Conservation (phyloP, 352 stramenopile genomes). For the Phytophthora constricta region DNA sequence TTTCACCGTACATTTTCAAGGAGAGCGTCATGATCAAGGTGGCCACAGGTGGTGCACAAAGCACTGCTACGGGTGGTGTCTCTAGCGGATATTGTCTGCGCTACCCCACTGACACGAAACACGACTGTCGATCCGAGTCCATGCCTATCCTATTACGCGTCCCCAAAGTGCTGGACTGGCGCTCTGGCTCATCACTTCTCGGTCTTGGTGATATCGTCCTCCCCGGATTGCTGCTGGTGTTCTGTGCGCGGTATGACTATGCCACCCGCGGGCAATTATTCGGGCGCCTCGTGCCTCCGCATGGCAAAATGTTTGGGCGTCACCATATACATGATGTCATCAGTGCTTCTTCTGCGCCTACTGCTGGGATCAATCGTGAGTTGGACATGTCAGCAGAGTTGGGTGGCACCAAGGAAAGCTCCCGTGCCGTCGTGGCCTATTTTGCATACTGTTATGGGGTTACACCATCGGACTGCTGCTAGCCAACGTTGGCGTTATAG, state of each 20-base stretch:
- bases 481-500: conserved; percentile 94
- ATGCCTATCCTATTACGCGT: conserved; percentile 96
- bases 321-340: conserved; percentile 8
- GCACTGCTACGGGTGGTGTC: conserved; percentile 41
- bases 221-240: conserved; percentile 94
- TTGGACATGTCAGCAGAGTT: conserved; percentile 56
- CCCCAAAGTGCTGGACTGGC: conserved; percentile 94
- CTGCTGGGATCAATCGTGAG: conserved; percentile 5
- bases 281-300: conserved; percentile 56
- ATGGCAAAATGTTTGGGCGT: conserved; percentile 48
- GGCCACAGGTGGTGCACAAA: conserved; percentile 85
- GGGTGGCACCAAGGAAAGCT: conserved; percentile 35
- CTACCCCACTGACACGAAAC: conserved; percentile 69
- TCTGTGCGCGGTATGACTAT: conserved; percentile 95
- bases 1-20: conserved; percentile 92
- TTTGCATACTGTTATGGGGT: conserved; percentile 88
- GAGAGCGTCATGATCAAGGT: conserved; percentile 96
- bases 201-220: conserved; percentile 97
- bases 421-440: conserved; percentile 60
- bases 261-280: conserved; percentile 75
- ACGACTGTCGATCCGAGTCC: conserved; percentile 77
- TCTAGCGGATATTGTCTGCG: conserved; percentile 70
- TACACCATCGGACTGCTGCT: conserved; percentile 95
- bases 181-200: conserved; percentile 92
- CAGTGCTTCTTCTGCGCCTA: conserved; percentile 4